Evolutionary conservation across 768 basidiomycete genomes (phyloP).

Genomic region (Mycena galericulata): DNA sequence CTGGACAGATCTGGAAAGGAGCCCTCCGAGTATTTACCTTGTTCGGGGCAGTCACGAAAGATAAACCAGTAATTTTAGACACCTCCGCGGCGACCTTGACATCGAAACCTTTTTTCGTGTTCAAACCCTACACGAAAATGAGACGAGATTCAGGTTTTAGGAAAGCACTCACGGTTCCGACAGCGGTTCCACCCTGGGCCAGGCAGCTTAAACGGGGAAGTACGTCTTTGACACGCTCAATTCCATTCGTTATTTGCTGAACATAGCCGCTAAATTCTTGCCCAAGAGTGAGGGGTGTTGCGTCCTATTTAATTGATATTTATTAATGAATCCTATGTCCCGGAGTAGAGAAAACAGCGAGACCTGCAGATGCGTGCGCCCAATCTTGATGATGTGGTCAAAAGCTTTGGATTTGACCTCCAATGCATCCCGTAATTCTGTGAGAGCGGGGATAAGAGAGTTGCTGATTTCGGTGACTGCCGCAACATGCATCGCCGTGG

Average conservation of each 20-base stretch:
- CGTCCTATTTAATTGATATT: constrained; percentile 75
- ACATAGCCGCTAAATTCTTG: constrained; percentile 99
- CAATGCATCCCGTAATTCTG: constrained; percentile 85
- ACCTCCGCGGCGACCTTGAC: constrained; percentile 93
- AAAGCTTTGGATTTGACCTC: constrained; percentile 87
- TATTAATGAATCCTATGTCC: not conserved
- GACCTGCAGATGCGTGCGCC: constrained; percentile 94
- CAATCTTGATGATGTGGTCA: constrained; percentile 96
- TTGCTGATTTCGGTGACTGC: constrained; percentile 89
- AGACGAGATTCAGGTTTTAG: not conserved
- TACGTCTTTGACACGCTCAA: constrained; percentile 83
- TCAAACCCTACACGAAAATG: constrained; percentile 77
- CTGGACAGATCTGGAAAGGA: not conserved
- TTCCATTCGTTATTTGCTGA: constrained; percentile 91
- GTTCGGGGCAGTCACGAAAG: constrained; percentile 98
- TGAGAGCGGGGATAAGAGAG: constrained; percentile 86
- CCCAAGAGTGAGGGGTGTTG: constrained; percentile 96
- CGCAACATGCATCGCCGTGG: constrained; percentile 98
- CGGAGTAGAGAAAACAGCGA: not conserved
- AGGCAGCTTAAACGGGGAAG: constrained; percentile 89
- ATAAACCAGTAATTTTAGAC: constrained; percentile 88
- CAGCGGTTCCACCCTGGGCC: constrained; percentile 98
- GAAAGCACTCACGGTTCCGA: constrained; percentile 83
- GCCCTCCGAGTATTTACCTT: constrained; percentile 79
- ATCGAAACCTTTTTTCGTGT: constrained; percentile 97